Evolutionary conservation across 495 filamentous ascomycete genomes (phyloP).

Genomic region (Penicillium samsonianum): DNA sequence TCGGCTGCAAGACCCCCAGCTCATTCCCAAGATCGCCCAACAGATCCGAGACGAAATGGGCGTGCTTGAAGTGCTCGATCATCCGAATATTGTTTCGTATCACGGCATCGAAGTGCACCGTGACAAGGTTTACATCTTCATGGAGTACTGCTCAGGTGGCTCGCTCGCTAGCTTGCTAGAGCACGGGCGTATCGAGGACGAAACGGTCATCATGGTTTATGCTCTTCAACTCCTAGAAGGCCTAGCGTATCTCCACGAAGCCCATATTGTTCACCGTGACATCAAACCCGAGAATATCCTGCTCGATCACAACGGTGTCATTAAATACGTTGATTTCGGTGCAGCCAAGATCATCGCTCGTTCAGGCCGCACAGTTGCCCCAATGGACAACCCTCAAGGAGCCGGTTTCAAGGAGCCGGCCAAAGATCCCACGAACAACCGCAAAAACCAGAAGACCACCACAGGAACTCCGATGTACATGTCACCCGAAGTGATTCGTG

Average conservation of each 20-base stretch:
- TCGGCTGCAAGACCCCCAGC: slow-evolving; percentile 90
- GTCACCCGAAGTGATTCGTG: slow-evolving; percentile 98
- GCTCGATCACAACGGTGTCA: slow-evolving; percentile 94
- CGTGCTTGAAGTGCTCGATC: slow-evolving; percentile 90
- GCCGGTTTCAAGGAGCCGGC: slow-evolving; percentile 20
- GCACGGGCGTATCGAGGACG: slow-evolving; percentile 95
- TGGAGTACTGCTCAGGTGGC: slow-evolving; percentile 97
- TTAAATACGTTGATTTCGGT: slow-evolving; percentile 99
- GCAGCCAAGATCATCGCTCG: slow-evolving; percentile 96
- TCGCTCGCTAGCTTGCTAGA: slow-evolving; percentile 89
- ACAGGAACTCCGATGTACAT: slow-evolving; percentile 99
- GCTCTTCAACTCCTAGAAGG: slow-evolving; percentile 94
- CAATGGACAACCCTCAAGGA: slow-evolving; percentile 53
- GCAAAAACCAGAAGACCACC: slow-evolving; percentile 83
- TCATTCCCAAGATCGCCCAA: slow-evolving; percentile 88
- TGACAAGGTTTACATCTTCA: slow-evolving; percentile 99
- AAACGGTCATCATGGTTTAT: slow-evolving; percentile 97
- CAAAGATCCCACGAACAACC: slow-evolving; percentile 28
- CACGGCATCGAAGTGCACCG: slow-evolving; percentile 97
- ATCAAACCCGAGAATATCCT: slow-evolving; percentile 99
- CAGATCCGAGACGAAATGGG: slow-evolving; percentile 98
- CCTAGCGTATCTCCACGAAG: slow-evolving; percentile 89
- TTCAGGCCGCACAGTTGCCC: slow-evolving; percentile 82
- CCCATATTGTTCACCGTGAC: slow-evolving; percentile 88
- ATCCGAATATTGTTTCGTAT: slow-evolving; percentile 97